These are phyloP conservation scores for Dorcoceras hygrometricum DNA, from an alignment of 257 asterid genomes.

Conservation along the genomic window DNA sequence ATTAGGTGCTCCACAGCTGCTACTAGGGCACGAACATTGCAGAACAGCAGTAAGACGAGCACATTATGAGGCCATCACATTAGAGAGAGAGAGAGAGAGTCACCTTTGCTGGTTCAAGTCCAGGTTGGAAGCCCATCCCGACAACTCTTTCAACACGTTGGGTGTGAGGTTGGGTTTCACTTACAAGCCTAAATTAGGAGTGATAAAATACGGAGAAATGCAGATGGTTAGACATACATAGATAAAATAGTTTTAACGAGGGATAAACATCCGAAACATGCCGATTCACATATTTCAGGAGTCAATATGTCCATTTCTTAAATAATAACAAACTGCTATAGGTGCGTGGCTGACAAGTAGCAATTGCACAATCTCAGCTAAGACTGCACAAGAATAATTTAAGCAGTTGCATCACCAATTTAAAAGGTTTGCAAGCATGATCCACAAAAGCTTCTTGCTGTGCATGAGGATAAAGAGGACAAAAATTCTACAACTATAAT, in stretches of 20 bases:
- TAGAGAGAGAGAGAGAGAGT: background rate
- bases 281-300: background rate
- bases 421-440: background rate
- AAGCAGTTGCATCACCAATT: background rate
- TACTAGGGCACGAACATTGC: background rate
- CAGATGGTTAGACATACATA: background rate
- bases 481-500: background rate
- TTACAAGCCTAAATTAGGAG: slow-evolving; percentile 53
- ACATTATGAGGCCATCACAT: background rate
- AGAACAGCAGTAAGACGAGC: background rate
- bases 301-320: background rate
- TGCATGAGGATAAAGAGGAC: background rate
- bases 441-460: background rate
- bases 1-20: background rate
- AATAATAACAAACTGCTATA: background rate
- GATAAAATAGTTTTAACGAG: background rate
- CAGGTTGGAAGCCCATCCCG: slow-evolving; percentile 91
- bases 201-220: slow-evolving; percentile 2
- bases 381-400: background rate
- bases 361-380: background rate
- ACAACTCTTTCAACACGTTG: slow-evolving; percentile 73
- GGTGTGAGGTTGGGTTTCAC: slow-evolving; percentile 65
- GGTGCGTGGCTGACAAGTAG: background rate
- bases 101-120: slow-evolving; percentile 91
- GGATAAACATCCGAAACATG: slow-evolving; percentile 10